These are phyloP conservation scores for Phytopythium boreale DNA, from an alignment of 352 stramenopile genomes.

Conservation along the genomic window DNA sequence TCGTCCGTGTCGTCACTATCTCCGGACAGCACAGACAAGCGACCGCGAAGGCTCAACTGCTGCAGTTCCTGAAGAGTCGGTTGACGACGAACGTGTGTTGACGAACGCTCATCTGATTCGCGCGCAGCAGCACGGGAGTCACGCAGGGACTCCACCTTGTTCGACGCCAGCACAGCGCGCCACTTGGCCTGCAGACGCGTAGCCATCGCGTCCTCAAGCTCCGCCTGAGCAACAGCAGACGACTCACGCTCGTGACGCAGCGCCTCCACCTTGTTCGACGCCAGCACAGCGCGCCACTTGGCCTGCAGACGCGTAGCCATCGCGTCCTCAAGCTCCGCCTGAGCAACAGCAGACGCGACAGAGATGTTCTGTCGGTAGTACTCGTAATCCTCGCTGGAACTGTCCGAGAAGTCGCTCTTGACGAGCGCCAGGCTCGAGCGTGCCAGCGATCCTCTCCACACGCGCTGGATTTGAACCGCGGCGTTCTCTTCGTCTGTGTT, in stretches of 20 bases:
- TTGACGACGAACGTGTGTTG: conserved; percentile 15
- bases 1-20: conserved; percentile 37
- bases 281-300: conserved; percentile 4
- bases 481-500: neutral
- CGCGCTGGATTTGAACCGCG: conserved; percentile 4
- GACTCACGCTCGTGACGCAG: neutral
- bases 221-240: neutral
- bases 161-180: conserved; percentile 4
- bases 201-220: conserved; percentile 16
- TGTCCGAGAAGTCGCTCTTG: neutral
- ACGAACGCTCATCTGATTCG: neutral
- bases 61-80: conserved; percentile 45
- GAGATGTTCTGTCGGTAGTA: conserved; percentile 2
- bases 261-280: conserved; percentile 6
- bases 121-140: neutral
- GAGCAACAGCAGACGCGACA: neutral
- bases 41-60: conserved; percentile 39
- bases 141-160: conserved; percentile 1
- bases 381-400: neutral
- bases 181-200: conserved; percentile 9
- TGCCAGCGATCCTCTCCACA: neutral
- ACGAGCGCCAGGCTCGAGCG: neutral
- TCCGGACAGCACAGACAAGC: conserved; percentile 37
- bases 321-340: conserved; percentile 2
- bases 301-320: conserved; percentile 18